Evolutionary conservation across 106 monocot species (phyloP), one percentile per base, ranked within the genome.

Genomic region (Phalaenopsis aphrodite): DNA sequence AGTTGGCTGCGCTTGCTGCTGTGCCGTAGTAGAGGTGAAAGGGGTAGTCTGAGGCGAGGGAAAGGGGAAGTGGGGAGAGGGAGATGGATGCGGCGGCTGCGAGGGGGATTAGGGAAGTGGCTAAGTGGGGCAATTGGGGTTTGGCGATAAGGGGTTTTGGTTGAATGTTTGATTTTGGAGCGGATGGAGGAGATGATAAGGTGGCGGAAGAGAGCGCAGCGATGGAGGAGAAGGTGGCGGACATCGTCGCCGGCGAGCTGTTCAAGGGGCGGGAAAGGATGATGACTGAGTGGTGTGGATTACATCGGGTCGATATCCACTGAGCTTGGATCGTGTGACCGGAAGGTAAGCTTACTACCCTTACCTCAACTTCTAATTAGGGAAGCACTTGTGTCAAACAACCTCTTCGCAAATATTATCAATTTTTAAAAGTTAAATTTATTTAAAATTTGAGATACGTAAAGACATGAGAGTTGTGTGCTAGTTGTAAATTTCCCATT

Each of bases 1-100:
- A 98, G 90, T 90, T 98, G 80, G 97, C 94, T 41, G 97, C 92
- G 84, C 92, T 92, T 64, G 97, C 92, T 56, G 94, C 97, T 10
- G 97, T 98, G 56, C 97, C 97, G 89, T 98, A 98, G 90, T 98
- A 94, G 64, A 89, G 38, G 45, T 83, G 76, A 89, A 94, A 90
- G 79, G 84, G 0, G 38, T 75, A 37, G 76, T 46, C 43, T 41
- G 78, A 74, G 67, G 81, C 24, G 68, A 83, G 19, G 65, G 74
- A 55, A 79, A 83, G 2, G 11, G 84, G 56, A 18, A 78, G 7
- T 1, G 85, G 66, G 36, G 79, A 55, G 69, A 75, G 52, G 73
- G 86, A 75, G 79, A 86, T 75, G 16, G 85, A 82, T 23, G 92
- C 84, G 15, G 90, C 85, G 67, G 91, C 80, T 68, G 86, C 79